These are phyloP conservation scores for Neofusicoccum sp. DNA, from an alignment of 2,329 filamentous ascomycete species.

Conservation along the genomic window DNA sequence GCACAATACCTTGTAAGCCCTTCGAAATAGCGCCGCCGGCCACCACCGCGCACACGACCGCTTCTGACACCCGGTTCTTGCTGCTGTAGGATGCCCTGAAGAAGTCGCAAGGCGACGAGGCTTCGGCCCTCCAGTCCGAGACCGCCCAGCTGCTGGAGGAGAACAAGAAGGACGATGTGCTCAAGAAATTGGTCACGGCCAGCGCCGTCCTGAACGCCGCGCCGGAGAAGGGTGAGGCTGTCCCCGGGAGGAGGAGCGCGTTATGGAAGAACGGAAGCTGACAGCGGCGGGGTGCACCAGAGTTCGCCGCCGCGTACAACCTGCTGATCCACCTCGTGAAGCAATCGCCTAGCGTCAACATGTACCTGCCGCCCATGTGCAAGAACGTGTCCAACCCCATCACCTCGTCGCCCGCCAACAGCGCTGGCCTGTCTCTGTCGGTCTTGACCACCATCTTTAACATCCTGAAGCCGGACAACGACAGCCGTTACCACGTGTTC, in stretches of 20 bases:
- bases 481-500: slow-evolving; percentile 87
- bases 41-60: not conserved
- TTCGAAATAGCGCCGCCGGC: slow-evolving; percentile 11
- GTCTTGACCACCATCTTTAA: slow-evolving; percentile 97
- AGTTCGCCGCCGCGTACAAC: slow-evolving; percentile 95
- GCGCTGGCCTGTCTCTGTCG: slow-evolving; percentile 81
- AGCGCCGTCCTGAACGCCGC: slow-evolving; percentile 77
- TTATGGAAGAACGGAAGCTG: not conserved
- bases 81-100: slow-evolving; percentile 67
- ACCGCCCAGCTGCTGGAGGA: slow-evolving; percentile 70
- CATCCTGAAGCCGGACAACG: slow-evolving; percentile 74
- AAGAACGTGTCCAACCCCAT: slow-evolving; percentile 86
- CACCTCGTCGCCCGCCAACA: slow-evolving; percentile 81
- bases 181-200: slow-evolving; percentile 86
- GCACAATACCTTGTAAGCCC: slow-evolving; percentile 72
- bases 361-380: slow-evolving; percentile 87
- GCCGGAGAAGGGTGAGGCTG: slow-evolving; percentile 73
- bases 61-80: slow-evolving; percentile 8
- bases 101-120: slow-evolving; percentile 60
- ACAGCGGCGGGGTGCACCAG: slow-evolving; percentile 45
- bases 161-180: slow-evolving; percentile 76
- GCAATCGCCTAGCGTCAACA: slow-evolving; percentile 81
- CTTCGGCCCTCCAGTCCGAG: slow-evolving; percentile 58
- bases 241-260: not conserved
- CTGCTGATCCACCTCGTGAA: slow-evolving; percentile 91